Evolutionary conservation across 495 filamentous ascomycete species (phyloP), one percentile per base, ranked within the genome.

Genomic region (Aspergillus biplanus): DNA sequence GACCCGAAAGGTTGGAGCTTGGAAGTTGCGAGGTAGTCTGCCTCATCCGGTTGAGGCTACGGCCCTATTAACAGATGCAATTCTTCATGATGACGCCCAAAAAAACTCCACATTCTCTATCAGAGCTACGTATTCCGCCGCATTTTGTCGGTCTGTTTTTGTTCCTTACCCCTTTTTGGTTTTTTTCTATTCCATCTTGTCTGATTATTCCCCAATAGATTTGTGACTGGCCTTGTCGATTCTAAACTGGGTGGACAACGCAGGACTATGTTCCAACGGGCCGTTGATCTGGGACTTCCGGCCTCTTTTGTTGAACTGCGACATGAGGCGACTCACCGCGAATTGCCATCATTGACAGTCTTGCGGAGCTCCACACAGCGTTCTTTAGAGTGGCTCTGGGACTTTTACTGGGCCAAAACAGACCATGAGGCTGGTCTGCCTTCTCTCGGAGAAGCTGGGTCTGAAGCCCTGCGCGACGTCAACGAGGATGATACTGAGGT

Each of bases 211-310:
- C 46, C 11, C n/a, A 33, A 7, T 65, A 94, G 93, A 62, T 98
- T 97, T 71, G 92, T 97, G 7, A 98, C 95, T 2, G 92, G 92
- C 32, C 83, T 97, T 21, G 81, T 94, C 6, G 92, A 96, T 71
- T 83, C 87, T 5, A 86, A 89, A 62, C 87, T 92, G 65, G 82
- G 87, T 68, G 85, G 85, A 56, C 80, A 81, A 48, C 86, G 86
- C 61, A 81, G 86, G 69, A 88, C 88, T 69, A 97, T 97, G 93
- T 93, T 92, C 72, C 81, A 86, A 34, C 81, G 93, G 11, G 93
- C 93, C 2, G 82, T 85, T 66, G 86, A 86, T 56, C 81, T 95
- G 16, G 89, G 87, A 0, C 80, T 97, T 21, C 92, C 93, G 5
- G 86, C 88, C 7, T 87, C 90, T 0, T 95, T 97, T 72, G 93